phyloP scores from a whole-genome alignment of 257 asterid species.

The Solanum chiquidenum region DNA sequence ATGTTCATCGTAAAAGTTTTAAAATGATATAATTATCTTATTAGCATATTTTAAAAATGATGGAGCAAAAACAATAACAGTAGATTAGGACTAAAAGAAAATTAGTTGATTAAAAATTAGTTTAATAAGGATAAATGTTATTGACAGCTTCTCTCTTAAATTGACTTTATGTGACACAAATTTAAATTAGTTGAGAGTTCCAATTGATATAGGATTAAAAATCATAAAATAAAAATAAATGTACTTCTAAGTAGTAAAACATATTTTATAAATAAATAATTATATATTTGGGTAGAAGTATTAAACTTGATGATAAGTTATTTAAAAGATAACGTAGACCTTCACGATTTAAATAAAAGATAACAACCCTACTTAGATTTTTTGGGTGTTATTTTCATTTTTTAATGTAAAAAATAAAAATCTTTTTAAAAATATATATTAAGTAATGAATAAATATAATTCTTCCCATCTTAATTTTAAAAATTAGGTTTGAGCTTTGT shows the following conservation, averaged over 20 bases:
- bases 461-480: accelerated
- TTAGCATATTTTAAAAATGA: not conserved
- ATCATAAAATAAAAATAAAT: not conserved
- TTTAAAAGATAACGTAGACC: not conserved
- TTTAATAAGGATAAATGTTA: not conserved
- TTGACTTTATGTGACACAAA: not conserved
- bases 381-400: not conserved
- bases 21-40: not conserved
- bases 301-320: not conserved
- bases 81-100: not conserved
- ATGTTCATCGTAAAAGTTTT: not conserved
- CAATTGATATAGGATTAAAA: not conserved
- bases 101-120: not conserved
- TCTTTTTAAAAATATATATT: not conserved
- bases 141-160: not conserved
- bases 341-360: not conserved
- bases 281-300: not conserved
- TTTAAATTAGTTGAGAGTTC: not conserved
- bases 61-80: not conserved
- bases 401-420: not conserved
- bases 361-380: not conserved
- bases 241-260: not conserved
- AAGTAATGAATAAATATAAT: not conserved
- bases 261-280: not conserved
- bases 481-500: accelerated